These are phyloP conservation scores for Cercospora sp. DNA, from an alignment of 2,329 filamentous ascomycete genomes.

Conservation along the genomic window DNA sequence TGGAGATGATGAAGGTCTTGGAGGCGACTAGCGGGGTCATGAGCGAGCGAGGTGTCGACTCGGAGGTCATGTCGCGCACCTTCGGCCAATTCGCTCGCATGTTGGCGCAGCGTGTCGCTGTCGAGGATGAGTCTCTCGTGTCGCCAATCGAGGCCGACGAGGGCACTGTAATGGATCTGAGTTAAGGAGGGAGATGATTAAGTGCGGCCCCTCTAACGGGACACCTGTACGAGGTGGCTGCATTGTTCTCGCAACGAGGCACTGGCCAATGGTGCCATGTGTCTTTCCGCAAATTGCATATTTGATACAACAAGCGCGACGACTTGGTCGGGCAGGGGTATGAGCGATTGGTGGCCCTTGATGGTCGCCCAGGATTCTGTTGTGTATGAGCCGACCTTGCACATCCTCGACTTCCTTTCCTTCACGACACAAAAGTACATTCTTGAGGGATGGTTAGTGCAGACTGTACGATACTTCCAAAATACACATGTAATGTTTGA, in stretches of 20 bases:
- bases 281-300: neutral
- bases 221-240: neutral
- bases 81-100: constrained; percentile 5
- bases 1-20: neutral
- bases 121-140: neutral
- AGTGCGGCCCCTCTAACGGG: neutral
- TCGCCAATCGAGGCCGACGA: neutral
- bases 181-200: neutral
- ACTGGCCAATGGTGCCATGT: neutral
- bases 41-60: neutral
- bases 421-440: neutral
- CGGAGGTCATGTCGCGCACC: neutral
- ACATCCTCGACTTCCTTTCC: neutral
- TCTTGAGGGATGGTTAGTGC: neutral
- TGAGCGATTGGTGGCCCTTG: neutral
- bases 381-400: neutral
- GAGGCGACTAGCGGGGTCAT: neutral
- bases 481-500: neutral
- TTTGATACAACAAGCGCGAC: neutral
- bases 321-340: neutral
- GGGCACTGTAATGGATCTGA: neutral
- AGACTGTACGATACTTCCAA: neutral
- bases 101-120: neutral
- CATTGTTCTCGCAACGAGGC: neutral
- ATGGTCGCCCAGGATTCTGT: neutral